These are phyloP conservation scores for Dichotomocladium elegans DNA, from an alignment of 371 early-diverging fungal species.

Conservation along the genomic window DNA sequence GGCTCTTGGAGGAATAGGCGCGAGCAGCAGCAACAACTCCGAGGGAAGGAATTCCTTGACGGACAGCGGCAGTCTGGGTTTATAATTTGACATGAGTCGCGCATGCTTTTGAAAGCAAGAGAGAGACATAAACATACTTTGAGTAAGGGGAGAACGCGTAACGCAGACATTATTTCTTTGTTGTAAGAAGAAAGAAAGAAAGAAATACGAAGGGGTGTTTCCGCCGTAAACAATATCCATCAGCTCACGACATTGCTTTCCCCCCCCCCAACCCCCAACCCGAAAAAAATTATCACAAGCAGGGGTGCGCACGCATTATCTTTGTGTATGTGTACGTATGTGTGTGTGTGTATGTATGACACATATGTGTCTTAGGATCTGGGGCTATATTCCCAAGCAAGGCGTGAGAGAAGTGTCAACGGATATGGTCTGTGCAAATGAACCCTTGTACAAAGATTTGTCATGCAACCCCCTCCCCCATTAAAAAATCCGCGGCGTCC, in stretches of 20 bases:
- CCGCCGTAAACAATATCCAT: too few relatives aligned
- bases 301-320: neutral
- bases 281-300: too few relatives aligned
- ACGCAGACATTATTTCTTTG: constrained; percentile 18
- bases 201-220: too few relatives aligned
- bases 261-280: too few relatives aligned
- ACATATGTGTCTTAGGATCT: neutral
- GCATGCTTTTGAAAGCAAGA: neutral
- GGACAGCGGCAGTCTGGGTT: constrained; percentile 18
- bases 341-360: neutral
- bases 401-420: too few relatives aligned
- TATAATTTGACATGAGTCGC: neutral
- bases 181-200: neutral
- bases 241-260: too few relatives aligned
- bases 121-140: constrained; percentile 16
- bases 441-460: too few relatives aligned
- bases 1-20: constrained; percentile 37
- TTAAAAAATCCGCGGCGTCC: too few relatives aligned
- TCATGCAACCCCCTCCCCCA: too few relatives aligned
- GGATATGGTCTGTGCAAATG: too few relatives aligned
- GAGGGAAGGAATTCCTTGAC: constrained; percentile 17
- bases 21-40: constrained; percentile 33
- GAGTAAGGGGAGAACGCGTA: constrained; percentile 37
- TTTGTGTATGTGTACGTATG: neutral
- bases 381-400: too few relatives aligned